phyloP scores from a whole-genome alignment of 2,329 filamentous ascomycete genomes.

The Mycosphaerella sp. region DNA sequence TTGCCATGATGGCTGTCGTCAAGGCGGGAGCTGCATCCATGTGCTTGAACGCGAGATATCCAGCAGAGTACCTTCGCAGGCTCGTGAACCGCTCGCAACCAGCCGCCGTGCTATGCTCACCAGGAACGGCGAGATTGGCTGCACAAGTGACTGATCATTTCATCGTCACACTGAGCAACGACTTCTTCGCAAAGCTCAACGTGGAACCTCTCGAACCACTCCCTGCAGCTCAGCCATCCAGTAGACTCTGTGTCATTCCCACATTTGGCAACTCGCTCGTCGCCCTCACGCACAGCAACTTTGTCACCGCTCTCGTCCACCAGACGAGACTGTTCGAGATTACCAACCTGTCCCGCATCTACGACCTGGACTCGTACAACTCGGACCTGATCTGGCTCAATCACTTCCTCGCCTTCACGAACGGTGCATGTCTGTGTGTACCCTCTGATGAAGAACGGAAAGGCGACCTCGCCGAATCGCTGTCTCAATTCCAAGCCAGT shows the following conservation, averaged over 20 bases:
- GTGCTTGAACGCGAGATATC: constrained; percentile 25
- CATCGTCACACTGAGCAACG: neutral
- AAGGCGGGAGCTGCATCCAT: constrained; percentile 30
- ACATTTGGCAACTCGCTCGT: constrained; percentile 38
- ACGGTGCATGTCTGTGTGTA: constrained; percentile 17
- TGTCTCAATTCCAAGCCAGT: constrained; percentile 33
- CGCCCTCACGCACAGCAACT: constrained; percentile 8
- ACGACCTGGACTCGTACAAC: constrained; percentile 24
- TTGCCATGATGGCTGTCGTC: constrained; percentile 28
- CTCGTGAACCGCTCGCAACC: constrained; percentile 17
- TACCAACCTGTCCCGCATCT: constrained; percentile 9
- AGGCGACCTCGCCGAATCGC: constrained; percentile 45
- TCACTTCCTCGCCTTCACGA: constrained; percentile 16
- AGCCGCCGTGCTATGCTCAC: constrained; percentile 3
- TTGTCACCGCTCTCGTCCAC: constrained; percentile 2
- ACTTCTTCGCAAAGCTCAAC: constrained; percentile 1
- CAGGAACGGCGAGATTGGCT: neutral
- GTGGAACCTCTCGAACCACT: neutral
- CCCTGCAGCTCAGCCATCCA: neutral
- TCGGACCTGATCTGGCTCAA: constrained; percentile 25
- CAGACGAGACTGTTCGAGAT: constrained; percentile 3
- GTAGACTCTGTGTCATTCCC: neutral
- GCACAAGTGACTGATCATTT: neutral
- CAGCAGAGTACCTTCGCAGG: constrained; percentile 23
- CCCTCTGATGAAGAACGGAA: constrained; percentile 42